These are phyloP conservation scores for Russula griseocarnosa DNA, from an alignment of 768 basidiomycete genomes.

Conservation along the genomic window DNA sequence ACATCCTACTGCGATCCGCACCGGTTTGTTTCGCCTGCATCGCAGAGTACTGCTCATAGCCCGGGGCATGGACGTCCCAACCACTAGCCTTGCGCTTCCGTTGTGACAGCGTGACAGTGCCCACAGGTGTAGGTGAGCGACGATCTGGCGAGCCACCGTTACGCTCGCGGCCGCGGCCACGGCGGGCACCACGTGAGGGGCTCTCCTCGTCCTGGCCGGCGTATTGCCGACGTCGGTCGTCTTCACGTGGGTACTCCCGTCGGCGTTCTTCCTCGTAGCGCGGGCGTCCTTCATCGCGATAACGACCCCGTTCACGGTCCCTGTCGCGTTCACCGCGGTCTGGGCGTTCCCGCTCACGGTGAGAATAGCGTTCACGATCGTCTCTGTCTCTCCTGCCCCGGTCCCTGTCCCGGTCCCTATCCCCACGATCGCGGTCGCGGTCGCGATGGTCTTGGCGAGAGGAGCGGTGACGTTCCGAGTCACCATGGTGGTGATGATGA, in stretches of 20 bases:
- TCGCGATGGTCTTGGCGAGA: slow-evolving; percentile 33
- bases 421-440: slow-evolving; percentile 35
- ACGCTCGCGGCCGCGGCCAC: slow-evolving; percentile 49
- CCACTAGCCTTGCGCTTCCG: slow-evolving; percentile 85
- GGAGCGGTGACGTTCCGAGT: slow-evolving; percentile 31
- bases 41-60: slow-evolving; percentile 92
- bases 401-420: slow-evolving; percentile 30
- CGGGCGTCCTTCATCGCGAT: slow-evolving; percentile 32
- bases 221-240: slow-evolving; percentile 35
- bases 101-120: slow-evolving; percentile 74
- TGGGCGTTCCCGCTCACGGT: slow-evolving; percentile 32
- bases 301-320: slow-evolving; percentile 48
- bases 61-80: slow-evolving; percentile 95
- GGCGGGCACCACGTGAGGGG: slow-evolving; percentile 37
- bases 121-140: slow-evolving; percentile 88
- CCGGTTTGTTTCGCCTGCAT: slow-evolving; percentile 99
- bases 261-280: slow-evolving; percentile 42
- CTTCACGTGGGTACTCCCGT: slow-evolving; percentile 36
- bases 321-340: slow-evolving; percentile 42
- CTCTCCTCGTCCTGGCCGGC: slow-evolving; percentile 37
- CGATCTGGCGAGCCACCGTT: slow-evolving; percentile 69
- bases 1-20: slow-evolving; percentile 33
- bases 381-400: slow-evolving; percentile 30
- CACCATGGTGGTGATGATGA: slow-evolving; percentile 29
- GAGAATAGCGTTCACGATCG: slow-evolving; percentile 31